Base-by-base conservation (phyloP, 441 rosid species). In the Euphorbia schlechtendalii region DNA sequence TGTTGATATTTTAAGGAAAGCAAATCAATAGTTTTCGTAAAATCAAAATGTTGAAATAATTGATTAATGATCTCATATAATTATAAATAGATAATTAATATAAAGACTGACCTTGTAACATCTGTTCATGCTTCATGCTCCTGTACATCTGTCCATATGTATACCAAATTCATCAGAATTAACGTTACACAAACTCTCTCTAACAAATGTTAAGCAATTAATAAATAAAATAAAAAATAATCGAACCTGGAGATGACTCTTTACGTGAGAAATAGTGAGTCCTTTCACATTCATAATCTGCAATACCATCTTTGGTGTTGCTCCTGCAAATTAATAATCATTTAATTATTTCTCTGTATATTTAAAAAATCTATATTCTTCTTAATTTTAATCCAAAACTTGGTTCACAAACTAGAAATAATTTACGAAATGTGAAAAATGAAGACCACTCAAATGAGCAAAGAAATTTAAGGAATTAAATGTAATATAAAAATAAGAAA, bases 281-380 rank as follows among this genome's bases (percentile, higher is more conserved):
- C 98, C 99, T 71, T 87, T 85, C 81, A 89, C 96, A 85, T 91
- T 91, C 99, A 94, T 94, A 56, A 89, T 71, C 81, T 89, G 96
- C 57, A 94, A 87, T 73, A 94, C 94, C 64, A 91, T 90, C 75
- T 94, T 94, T 14, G 99, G 99, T 22, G 99, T 94, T 22, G 99
- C 98, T 80, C 85, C 99, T 94, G 40, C 45, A 68, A 32, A 41
- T 25, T 15, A 30, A 14, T 24, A 4, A 3, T 27, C 20, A n/a
- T n/a, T n/a, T n/a, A n/a, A n/a, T n/a, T n/a, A n/a, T n/a, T n/a
- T n/a, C n/a, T n/a, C n/a, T n/a, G n/a, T n/a, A n/a, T n/a, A n/a
- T n/a, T n/a, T n/a, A n/a, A n/a, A n/a, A n/a, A n/a, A n/a, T n/a
- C n/a, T n/a, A n/a, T n/a, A n/a, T n/a, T n/a, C n/a, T n/a, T n/a